Evolutionary conservation across 1,139 yeast genomes (phyloP).

Genomic region (Pichia sp.): DNA sequence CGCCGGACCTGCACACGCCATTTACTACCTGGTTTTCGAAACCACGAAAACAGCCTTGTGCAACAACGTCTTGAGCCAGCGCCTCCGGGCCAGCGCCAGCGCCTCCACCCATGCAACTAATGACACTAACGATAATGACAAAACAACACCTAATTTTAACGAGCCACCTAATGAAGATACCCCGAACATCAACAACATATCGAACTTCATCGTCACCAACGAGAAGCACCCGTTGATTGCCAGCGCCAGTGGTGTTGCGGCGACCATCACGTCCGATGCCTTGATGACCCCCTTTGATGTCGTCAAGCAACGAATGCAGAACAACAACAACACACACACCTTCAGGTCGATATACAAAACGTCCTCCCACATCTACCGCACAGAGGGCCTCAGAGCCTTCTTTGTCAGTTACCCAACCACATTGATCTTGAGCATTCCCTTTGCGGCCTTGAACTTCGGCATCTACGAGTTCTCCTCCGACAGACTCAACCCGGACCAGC

Average conservation of each 20-base stretch:
- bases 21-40: slow-evolving; percentile 95
- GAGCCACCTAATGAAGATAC: slow-evolving; percentile 6
- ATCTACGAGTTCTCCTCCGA: slow-evolving; percentile 83
- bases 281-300: slow-evolving; percentile 98
- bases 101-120: neutral
- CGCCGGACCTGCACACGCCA: slow-evolving; percentile 99
- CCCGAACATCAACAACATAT: slow-evolving; percentile 14
- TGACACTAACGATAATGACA: slow-evolving; percentile 3
- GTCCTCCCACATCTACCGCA: slow-evolving; percentile 50
- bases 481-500: slow-evolving; percentile 69
- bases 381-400: slow-evolving; percentile 81
- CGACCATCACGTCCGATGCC: slow-evolving; percentile 90
- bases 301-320: slow-evolving; percentile 81
- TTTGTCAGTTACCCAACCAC: slow-evolving; percentile 95
- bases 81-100: neutral
- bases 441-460: slow-evolving; percentile 92
- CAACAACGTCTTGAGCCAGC: slow-evolving; percentile 19
- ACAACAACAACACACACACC: slow-evolving; percentile 10
- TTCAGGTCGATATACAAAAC: slow-evolving; percentile 26
- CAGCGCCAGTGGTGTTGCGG: slow-evolving; percentile 87
- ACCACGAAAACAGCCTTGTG: slow-evolving; percentile 62
- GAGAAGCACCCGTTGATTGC: slow-evolving; percentile 79
- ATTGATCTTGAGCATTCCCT: slow-evolving; percentile 86
- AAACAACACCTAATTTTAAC: neutral
- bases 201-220: slow-evolving; percentile 41